Evolutionary conservation across 306 rosid genomes (phyloP).

Genomic region (Fragaria vesca): DNA sequence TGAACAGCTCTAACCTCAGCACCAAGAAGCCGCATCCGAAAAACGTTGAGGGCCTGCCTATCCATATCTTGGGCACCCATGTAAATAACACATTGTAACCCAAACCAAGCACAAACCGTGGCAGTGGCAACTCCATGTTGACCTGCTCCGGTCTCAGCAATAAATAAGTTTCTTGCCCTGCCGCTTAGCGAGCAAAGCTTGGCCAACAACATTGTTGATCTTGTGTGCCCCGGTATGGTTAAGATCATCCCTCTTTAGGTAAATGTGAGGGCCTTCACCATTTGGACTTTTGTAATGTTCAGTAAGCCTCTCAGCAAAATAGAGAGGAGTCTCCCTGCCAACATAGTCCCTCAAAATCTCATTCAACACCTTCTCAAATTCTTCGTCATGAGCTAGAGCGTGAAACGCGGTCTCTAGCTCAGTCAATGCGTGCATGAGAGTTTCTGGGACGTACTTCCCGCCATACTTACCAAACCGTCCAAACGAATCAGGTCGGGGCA

Average conservation of each 20-base stretch:
- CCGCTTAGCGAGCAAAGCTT: slow-evolving; percentile 86
- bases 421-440: slow-evolving; percentile 77
- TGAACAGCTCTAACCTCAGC: slow-evolving; percentile 91
- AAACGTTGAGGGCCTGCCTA: slow-evolving; percentile 87
- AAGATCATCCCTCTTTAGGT: slow-evolving; percentile 93
- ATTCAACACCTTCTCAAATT: slow-evolving; percentile 51
- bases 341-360: slow-evolving; percentile 85
- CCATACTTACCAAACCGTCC: slow-evolving; percentile 89
- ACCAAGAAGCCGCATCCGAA: slow-evolving; percentile 94
- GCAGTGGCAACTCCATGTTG: slow-evolving; percentile 99
- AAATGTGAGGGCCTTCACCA: slow-evolving; percentile 84
- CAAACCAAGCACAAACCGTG: slow-evolving; percentile 91
- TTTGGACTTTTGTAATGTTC: slow-evolving; percentile 72
- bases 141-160: slow-evolving; percentile 96
- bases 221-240: slow-evolving; percentile 98
- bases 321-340: slow-evolving; percentile 89
- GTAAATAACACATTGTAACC: slow-evolving; percentile 77
- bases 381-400: too few species aligned
- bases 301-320: slow-evolving; percentile 88
- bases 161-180: slow-evolving; percentile 76
- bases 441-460: slow-evolving; percentile 92
- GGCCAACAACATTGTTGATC: slow-evolving; percentile 87
- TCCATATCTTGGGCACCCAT: slow-evolving; percentile 99
- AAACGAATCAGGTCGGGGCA: slow-evolving; percentile 73
- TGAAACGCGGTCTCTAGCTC: slow-evolving; percentile 54